Evolutionary conservation across 768 basidiomycete species (phyloP), one percentile per base, ranked within the genome.

Genomic region (Pleurotus giganteus): DNA sequence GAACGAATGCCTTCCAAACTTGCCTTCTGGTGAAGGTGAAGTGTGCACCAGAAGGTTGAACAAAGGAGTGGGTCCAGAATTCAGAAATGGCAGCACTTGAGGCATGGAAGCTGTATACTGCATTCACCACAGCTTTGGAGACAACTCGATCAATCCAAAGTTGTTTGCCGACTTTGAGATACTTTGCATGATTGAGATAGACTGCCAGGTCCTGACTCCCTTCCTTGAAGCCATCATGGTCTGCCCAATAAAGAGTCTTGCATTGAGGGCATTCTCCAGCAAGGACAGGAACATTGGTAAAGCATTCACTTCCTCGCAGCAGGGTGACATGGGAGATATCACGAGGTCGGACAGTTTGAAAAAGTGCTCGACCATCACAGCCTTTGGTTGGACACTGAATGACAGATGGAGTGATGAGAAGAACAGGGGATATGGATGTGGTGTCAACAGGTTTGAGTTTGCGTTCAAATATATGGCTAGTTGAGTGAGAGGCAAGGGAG

Each of bases 41-140:
- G 2, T n/a, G 13, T 23, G 4, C 6, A 26, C 39, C 15, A n/a
- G 37, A n/a, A 23, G 21, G 4, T 36, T 8, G 32, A 17, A 53
- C 42, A 55, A 63, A 43, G 59, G 26, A 4, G n/a, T n/a, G n/a
- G n/a, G n/a, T n/a, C n/a, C n/a, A n/a, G n/a, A n/a, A n/a, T n/a
- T n/a, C n/a, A n/a, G 54, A 56, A 56, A 54, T 61, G 4, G 60
- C 60, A 12, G 60, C 23, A 26, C 61, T 52, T 44, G 63, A 65
- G 21, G 60, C 61, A 62, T 65, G 62, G 31, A 63, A 65, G 43
- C 54, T 62, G 46, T 62, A 63, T 26, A 59, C 57, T 31, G 54
- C 62, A 61, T 53, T 61, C 3, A 63, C 12, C 12, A 66, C 57
- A 21, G 58, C 54, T 15, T 26, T 24, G 4, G 58, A 59, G 37